Evolutionary conservation across 2,329 filamentous ascomycete species (phyloP), one percentile per base, ranked within the genome.

Genomic region (Aspergillus pseudoviridinutans): DNA sequence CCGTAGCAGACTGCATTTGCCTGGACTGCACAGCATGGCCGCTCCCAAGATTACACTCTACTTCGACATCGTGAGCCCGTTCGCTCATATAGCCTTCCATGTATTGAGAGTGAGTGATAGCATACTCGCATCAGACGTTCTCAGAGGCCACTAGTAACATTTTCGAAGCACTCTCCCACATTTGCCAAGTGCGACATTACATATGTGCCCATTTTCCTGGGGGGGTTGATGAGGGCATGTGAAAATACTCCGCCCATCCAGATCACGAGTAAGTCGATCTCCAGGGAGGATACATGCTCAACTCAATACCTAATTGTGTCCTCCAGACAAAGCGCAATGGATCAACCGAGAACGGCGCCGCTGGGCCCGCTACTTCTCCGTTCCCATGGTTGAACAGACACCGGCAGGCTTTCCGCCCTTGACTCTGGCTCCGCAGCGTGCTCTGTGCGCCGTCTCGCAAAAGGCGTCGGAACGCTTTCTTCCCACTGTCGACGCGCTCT

Each of bases 31-130:
- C 41, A 60, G 12, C 35, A 82, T 82, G 79, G 64, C 76, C 24
- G 72, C 69, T 49, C 76, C 80, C 3, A 80, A 80, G 64, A 76
- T 87, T 53, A 84, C 80, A 0, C 72, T 87, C 14, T 86, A 82
- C 62, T 68, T 86, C 49, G 84, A 87, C 71, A 76, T 84, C 10
- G 78, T 87, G 25, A 82, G 79, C 58, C 84, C 84, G 0, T 87
- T 87, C 68, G 82, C 77, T 1, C 87, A 86, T 63, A 75, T 85
- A 56, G 84, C 81, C 2, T 87, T 84, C 67, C 79, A 82, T 64
- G 71, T 84, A 35, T 68, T 82, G 28, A 74, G 78, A 67, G 83
- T 84, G 73, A 62, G 80, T 50, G 12, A 29, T 12, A 14, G 22
- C 24, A 27, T 14, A 3, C 22, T 47, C 22, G 44, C 20, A 24